Evolutionary conservation across 805 yeast species (phyloP).

Genomic region (Candida dajiaensis): DNA sequence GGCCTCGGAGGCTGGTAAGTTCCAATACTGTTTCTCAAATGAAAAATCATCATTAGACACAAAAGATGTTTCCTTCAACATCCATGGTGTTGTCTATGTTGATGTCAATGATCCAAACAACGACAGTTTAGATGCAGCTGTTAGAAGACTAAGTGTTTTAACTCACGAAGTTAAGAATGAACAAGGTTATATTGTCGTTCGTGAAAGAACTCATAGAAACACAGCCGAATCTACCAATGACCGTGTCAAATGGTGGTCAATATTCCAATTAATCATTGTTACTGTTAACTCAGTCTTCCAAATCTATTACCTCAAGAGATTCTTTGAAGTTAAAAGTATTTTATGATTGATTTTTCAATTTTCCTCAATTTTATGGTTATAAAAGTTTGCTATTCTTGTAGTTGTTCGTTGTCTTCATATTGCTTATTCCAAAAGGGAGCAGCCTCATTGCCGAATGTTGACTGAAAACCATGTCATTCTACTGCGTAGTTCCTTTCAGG

Average conservation of each 20-base stretch:
- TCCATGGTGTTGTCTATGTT: conserved; percentile 86
- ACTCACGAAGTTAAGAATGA: conserved; percentile 89
- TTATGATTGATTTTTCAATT: neutral
- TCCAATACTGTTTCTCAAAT: conserved; percentile 86
- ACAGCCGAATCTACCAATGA: conserved; percentile 97
- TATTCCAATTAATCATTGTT: conserved; percentile 84
- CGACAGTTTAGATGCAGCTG: conserved; percentile 79
- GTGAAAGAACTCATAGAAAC: conserved; percentile 97
- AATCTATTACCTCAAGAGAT: conserved; percentile 87
- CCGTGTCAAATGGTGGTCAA: conserved; percentile 97
- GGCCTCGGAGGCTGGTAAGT: conserved; percentile 67
- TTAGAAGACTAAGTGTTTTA: conserved; percentile 65
- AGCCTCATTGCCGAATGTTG: no score
- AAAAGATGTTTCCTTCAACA: conserved; percentile 91
- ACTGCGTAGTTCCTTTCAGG: no score
- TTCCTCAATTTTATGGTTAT: neutral
- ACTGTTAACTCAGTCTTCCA: conserved; percentile 86
- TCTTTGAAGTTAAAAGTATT: conserved; percentile 89
- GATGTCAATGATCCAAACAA: conserved; percentile 71
- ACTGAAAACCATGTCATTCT: no score
- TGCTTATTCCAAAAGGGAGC: no score
- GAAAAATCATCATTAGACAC: conserved; percentile 67
- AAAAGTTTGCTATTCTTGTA: neutral
- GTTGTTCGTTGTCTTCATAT: no score
- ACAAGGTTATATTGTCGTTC: conserved; percentile 82